Percentiles rank a stretch among this genome's conserved stretches.
Conservation (phyloP, 306 rosid genomes). For the Boehmeria nivea region DNA sequence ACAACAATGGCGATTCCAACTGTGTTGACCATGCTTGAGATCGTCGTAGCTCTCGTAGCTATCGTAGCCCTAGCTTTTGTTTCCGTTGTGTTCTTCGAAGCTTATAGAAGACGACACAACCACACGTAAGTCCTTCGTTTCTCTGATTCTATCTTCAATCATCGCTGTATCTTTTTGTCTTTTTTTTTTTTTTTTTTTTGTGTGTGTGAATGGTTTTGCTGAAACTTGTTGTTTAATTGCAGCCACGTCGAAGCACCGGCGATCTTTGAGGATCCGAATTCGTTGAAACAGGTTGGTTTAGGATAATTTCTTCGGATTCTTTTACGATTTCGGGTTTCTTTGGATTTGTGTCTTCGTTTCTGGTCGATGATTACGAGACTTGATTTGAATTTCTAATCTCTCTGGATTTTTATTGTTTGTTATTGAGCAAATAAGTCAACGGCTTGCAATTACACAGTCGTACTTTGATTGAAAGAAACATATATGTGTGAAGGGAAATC, state of each 20-base stretch:
- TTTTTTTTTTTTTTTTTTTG: slow-evolving; percentile 6
- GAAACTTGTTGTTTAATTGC: background rate
- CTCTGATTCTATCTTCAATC: background rate
- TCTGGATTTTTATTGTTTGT: background rate
- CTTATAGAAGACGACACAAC: slow-evolving; percentile 66
- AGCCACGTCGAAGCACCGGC: slow-evolving; percentile 85
- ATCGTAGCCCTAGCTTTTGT: slow-evolving; percentile 32
- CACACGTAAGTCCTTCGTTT: slow-evolving; percentile 57
- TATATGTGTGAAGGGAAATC: too few species aligned
- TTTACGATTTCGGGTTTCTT: slow-evolving; percentile 1
- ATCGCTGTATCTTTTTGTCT: background rate
- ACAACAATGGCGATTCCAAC: slow-evolving; percentile 19
- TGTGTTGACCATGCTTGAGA: slow-evolving; percentile 37
- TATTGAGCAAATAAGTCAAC: slow-evolving; percentile 1
- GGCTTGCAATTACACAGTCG: background rate
- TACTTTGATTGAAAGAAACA: too few species aligned
- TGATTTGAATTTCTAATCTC: background rate
- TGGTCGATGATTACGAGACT: background rate
- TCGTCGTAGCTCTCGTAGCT: slow-evolving; percentile 29
- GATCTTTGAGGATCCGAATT: slow-evolving; percentile 72
- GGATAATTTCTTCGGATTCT: background rate
- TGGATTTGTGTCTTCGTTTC: background rate
- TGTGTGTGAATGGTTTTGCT: background rate
- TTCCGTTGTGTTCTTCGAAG: slow-evolving; percentile 49
- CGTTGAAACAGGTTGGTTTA: slow-evolving; percentile 56